Percentiles rank a stretch among this genome's conserved stretches.
phyloP scores from a whole-genome alignment of 306 rosid species.

The Luffa acutangula region DNA sequence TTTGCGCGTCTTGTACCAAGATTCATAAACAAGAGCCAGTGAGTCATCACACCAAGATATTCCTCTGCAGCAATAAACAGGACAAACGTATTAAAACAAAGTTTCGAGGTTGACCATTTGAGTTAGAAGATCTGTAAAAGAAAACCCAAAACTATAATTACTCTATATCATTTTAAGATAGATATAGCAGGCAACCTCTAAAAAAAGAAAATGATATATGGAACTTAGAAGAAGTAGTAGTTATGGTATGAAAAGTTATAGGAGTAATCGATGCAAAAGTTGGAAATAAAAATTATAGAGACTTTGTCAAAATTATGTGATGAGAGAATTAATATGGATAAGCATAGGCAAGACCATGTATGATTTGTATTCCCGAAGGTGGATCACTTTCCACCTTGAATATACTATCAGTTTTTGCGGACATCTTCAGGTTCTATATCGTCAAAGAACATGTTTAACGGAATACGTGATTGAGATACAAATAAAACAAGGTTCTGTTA shows the following conservation, averaged over 20 bases:
- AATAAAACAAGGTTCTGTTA: background rate
- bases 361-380: background rate
- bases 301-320: background rate
- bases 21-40: slow-evolving; percentile 82
- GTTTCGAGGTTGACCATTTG: background rate
- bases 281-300: background rate
- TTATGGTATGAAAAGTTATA: background rate
- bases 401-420: background rate
- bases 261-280: background rate
- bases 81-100: background rate
- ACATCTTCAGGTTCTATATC: background rate
- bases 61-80: slow-evolving; percentile 48
- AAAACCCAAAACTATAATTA: background rate
- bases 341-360: background rate
- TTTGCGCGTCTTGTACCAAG: slow-evolving; percentile 90
- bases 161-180: background rate
- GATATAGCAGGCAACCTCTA: background rate
- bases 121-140: background rate
- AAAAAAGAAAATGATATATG: background rate
- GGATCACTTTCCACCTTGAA: background rate
- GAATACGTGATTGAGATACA: background rate
- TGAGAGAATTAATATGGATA: background rate
- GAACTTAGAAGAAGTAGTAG: slow-evolving; percentile 1
- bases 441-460: background rate
- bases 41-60: slow-evolving; percentile 93